Evolutionary conservation across 1,139 yeast species (phyloP).

Genomic region (Tardiomyces blankii): DNA sequence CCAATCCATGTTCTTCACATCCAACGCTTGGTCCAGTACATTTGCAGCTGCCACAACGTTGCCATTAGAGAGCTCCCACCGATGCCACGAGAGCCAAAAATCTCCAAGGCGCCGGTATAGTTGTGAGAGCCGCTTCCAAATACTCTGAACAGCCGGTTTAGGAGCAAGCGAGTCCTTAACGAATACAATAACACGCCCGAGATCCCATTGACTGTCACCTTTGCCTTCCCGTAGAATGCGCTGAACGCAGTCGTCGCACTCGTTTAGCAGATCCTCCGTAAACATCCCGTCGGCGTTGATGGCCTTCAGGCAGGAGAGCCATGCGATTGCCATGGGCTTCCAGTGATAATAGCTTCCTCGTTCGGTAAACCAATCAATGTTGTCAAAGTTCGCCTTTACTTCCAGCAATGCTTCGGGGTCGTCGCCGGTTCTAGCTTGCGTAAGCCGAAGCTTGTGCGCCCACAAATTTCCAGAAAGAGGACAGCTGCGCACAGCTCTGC

Average conservation of each 20-base stretch:
- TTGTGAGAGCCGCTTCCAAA: neutral
- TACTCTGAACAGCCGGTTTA: neutral
- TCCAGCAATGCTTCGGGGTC: neutral
- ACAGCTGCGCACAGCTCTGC: constrained; percentile 2
- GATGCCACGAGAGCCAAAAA: neutral
- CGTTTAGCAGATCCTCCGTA: neutral
- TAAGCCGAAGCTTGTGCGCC: constrained; percentile 18
- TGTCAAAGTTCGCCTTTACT: neutral
- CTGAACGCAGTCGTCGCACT: neutral
- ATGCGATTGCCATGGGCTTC: neutral
- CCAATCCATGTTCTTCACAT: neutral
- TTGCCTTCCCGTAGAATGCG: neutral
- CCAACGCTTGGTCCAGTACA: neutral
- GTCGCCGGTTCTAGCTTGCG: constrained; percentile 13
- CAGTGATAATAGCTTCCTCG: neutral
- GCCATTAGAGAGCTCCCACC: neutral
- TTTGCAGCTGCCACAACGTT: neutral
- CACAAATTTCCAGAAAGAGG: neutral
- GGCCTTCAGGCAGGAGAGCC: neutral
- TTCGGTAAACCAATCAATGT: neutral
- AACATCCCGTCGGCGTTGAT: neutral
- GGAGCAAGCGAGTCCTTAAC: neutral
- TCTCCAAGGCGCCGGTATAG: neutral
- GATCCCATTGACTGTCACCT: neutral
- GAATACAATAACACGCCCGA: neutral